Conservation (phyloP, 208 protist genomes). For the Trypanosoma mega region DNA sequence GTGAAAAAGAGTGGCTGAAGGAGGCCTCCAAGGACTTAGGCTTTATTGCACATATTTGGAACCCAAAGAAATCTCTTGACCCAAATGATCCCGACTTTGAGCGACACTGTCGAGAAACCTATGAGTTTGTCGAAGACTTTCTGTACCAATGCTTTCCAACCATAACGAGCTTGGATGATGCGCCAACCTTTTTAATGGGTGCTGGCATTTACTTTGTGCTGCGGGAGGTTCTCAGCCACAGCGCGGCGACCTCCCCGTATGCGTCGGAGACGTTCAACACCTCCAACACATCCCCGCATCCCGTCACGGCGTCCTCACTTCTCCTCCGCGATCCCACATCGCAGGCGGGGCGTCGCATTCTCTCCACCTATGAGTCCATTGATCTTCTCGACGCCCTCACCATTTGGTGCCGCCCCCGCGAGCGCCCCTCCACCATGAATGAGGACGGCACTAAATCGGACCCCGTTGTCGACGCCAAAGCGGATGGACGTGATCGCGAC, state of each 20-base stretch:
- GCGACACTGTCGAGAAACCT: constrained; percentile 73
- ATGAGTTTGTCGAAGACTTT: constrained; percentile 89
- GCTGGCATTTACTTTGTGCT: constrained; percentile 78
- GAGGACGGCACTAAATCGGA: too few relatives aligned
- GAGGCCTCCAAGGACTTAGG: constrained; percentile 79
- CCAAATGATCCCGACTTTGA: constrained; percentile 76
- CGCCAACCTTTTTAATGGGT: constrained; percentile 75
- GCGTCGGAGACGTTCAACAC: too few relatives aligned
- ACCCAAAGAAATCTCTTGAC: constrained; percentile 67
- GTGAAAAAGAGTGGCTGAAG: constrained; percentile 82
- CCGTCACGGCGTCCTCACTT: too few relatives aligned
- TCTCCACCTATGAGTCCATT: constrained; percentile 18
- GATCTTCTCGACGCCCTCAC: constrained; percentile 18
- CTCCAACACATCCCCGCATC: too few relatives aligned
- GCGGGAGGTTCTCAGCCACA: constrained; percentile 51
- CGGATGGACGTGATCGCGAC: too few relatives aligned
- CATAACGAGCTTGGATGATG: constrained; percentile 54
- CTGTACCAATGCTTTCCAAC: constrained; percentile 90
- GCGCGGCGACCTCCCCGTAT: constrained; percentile 1
- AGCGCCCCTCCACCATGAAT: too few relatives aligned
- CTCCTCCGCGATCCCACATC: too few relatives aligned
- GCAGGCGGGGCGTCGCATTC: constrained; percentile 6
- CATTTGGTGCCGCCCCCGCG: neutral
- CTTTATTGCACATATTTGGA: constrained; percentile 82
- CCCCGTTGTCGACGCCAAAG: too few relatives aligned